phyloP scores from a whole-genome alignment of 2,329 filamentous ascomycete species.

The Fusarium proliferatum region DNA sequence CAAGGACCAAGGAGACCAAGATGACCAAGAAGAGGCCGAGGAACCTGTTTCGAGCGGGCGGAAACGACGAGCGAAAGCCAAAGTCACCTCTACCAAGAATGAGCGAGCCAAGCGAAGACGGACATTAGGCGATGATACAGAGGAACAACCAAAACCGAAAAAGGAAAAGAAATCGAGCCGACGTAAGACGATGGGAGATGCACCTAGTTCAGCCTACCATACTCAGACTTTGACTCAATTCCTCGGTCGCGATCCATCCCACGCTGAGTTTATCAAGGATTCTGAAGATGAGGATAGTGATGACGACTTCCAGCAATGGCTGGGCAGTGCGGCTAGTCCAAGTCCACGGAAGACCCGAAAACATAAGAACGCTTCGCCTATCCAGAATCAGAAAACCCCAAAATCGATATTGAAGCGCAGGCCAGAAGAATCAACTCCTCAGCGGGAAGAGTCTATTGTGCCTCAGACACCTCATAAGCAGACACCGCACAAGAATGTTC shows the following conservation, averaged over 20 bases:
- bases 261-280: constrained; percentile 48
- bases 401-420: constrained; percentile 32
- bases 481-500: constrained; percentile 51
- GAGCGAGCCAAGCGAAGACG: constrained; percentile 43
- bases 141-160: constrained; percentile 26
- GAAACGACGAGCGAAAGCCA: constrained; percentile 36
- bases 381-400: constrained; percentile 28
- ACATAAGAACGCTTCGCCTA: constrained; percentile 13
- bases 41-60: constrained; percentile 41
- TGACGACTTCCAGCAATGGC: constrained; percentile 50
- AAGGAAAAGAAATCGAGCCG: constrained; percentile 37
- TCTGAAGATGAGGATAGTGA: constrained; percentile 53
- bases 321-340: constrained; percentile 45
- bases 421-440: constrained; percentile 1
- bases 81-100: constrained; percentile 21
- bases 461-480: constrained; percentile 57
- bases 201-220: constrained; percentile 50
- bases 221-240: constrained; percentile 58
- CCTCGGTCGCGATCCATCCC: constrained; percentile 38
- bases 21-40: constrained; percentile 28
- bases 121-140: constrained; percentile 43
- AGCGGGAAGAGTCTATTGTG: constrained; percentile 50
- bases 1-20: constrained; percentile 1
- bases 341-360: constrained; percentile 36
- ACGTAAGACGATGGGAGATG: constrained; percentile 50